These are phyloP conservation scores for Pichia exigua DNA, from an alignment of 805 yeast species.

Conservation along the genomic window DNA sequence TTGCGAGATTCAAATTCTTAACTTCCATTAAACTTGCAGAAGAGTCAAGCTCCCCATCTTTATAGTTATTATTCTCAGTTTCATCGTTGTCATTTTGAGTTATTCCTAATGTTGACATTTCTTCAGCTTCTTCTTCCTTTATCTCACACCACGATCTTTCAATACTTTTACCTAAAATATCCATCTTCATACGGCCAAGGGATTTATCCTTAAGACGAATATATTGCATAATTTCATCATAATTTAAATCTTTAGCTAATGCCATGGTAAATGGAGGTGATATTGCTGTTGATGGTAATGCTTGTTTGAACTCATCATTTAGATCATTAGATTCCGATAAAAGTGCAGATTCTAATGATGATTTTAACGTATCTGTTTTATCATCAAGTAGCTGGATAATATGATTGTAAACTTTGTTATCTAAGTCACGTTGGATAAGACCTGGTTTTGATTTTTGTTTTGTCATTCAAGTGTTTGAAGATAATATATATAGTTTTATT, in stretches of 20 bases:
- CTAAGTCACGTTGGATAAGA: slow-evolving; percentile 32
- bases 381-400: slow-evolving; percentile 54
- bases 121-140: slow-evolving; percentile 54
- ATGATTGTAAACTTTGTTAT: slow-evolving; percentile 48
- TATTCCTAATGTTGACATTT: slow-evolving; percentile 33
- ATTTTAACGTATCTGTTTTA: slow-evolving; percentile 38
- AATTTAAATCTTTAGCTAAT: slow-evolving; percentile 51
- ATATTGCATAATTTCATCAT: slow-evolving; percentile 45
- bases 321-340: background rate
- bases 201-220: slow-evolving; percentile 61
- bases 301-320: background rate
- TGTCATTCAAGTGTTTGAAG: background rate
- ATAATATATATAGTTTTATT: background rate
- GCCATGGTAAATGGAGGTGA: slow-evolving; percentile 31
- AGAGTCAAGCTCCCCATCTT: slow-evolving; percentile 24
- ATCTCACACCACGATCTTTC: slow-evolving; percentile 50
- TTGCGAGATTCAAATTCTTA: slow-evolving; percentile 58
- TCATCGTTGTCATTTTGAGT: slow-evolving; percentile 13
- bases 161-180: slow-evolving; percentile 53
- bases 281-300: background rate
- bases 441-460: slow-evolving; percentile 14
- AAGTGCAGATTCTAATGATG: background rate
- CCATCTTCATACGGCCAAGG: slow-evolving; percentile 61
- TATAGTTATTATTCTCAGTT: slow-evolving; percentile 9
- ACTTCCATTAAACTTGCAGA: slow-evolving; percentile 53